Conservation (phyloP, 2,329 filamentous ascomycete genomes). For the Diaporthe batatas region DNA sequence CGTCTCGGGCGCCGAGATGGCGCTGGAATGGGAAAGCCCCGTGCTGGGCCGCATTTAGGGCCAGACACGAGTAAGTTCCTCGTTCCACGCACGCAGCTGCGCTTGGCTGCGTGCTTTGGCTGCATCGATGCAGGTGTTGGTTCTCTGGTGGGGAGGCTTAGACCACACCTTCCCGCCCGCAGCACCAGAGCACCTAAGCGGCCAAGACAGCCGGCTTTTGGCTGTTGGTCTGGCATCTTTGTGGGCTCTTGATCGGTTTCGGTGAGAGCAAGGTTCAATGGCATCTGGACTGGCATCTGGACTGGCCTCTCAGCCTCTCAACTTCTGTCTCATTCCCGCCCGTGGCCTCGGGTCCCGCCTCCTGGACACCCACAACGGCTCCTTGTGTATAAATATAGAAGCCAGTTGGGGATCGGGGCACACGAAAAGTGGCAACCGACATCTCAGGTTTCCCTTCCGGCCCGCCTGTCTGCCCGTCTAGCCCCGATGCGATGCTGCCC, state of each 20-base stretch:
- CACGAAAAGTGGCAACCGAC: slow-evolving; percentile 17
- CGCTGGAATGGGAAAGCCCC: not conserved
- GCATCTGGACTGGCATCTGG: not conserved
- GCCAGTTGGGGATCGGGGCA: not conserved
- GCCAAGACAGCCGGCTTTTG: not conserved
- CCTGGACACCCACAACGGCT: not conserved
- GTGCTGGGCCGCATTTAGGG: not conserved
- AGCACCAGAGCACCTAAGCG: not conserved
- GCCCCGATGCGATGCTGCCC: slow-evolving; percentile 19
- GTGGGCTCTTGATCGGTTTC: not conserved
- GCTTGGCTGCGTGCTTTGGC: slow-evolving; percentile 10
- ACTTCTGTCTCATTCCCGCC: too few species aligned
- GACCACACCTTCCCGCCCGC: slow-evolving; percentile 12
- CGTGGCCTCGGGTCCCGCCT: too few species aligned
- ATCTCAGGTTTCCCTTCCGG: slow-evolving; percentile 1
- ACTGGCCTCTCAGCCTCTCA: slow-evolving; percentile 4
- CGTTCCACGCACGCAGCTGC: not conserved
- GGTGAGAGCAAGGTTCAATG: not conserved
- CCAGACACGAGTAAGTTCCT: not conserved
- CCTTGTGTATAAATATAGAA: slow-evolving; percentile 20
- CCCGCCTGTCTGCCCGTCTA: slow-evolving; percentile 15
- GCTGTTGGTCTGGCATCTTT: not conserved
- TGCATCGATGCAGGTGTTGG: slow-evolving; percentile 28
- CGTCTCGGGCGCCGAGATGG: not conserved
- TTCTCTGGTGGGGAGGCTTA: slow-evolving; percentile 15